These are phyloP conservation scores for Pythium aristosporum DNA, from an alignment of 352 stramenopile species.

Conservation along the genomic window DNA sequence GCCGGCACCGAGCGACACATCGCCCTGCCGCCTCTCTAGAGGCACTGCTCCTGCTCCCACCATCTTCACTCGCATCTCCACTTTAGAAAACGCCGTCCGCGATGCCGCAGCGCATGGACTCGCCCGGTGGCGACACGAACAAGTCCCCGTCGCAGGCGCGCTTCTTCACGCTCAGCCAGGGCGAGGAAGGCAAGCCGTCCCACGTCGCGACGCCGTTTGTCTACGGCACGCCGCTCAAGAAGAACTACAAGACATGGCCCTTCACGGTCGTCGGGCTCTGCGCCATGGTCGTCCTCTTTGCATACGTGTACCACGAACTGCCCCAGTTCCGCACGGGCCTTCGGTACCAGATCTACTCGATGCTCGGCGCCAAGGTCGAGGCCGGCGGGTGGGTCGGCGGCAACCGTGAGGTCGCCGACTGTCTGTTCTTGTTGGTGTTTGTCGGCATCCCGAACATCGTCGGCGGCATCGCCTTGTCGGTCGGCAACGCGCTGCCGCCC, in stretches of 20 bases:
- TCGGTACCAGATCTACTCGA: constrained; percentile 60
- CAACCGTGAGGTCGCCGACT: constrained; percentile 73
- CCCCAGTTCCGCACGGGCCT: constrained; percentile 67
- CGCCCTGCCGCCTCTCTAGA: neutral
- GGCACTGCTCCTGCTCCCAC: neutral
- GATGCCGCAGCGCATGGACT: constrained; percentile 17
- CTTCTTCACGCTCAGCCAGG: constrained; percentile 70
- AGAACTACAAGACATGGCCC: constrained; percentile 83
- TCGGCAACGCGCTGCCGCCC: constrained; percentile 66
- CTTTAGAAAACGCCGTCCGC: neutral
- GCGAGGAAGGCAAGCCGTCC: constrained; percentile 41
- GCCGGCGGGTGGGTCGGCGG: constrained; percentile 64
- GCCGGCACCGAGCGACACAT: too few relatives aligned
- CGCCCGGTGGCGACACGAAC: constrained; percentile 20
- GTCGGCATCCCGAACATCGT: constrained; percentile 77
- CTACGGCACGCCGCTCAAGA: constrained; percentile 73
- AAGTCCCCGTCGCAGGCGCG: constrained; percentile 52
- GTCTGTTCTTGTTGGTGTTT: constrained; percentile 66
- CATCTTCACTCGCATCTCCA: neutral
- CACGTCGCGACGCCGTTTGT: constrained; percentile 61
- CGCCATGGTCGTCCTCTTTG: constrained; percentile 51
- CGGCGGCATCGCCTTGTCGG: constrained; percentile 58
- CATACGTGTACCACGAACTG: constrained; percentile 71
- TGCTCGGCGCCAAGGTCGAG: constrained; percentile 56
- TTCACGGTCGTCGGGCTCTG: constrained; percentile 58